phyloP scores from a whole-genome alignment of 2,329 filamentous ascomycete genomes.

The Lasiodiplodia gonubiensis region DNA sequence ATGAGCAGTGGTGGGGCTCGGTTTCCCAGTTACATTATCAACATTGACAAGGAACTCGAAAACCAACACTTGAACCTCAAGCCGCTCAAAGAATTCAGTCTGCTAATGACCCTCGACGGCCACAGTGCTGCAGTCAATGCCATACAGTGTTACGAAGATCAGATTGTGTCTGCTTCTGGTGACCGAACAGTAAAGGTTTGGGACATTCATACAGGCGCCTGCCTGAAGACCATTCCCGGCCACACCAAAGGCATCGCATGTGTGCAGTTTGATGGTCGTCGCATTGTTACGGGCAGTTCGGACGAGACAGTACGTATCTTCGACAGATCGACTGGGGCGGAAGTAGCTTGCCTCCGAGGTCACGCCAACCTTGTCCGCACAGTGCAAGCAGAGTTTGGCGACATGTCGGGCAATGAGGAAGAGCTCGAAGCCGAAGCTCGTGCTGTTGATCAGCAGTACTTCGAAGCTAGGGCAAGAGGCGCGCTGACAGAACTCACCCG shows the following conservation, averaged over 20 bases:
- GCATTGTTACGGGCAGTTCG: constrained; percentile 94
- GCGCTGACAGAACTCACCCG: constrained; percentile 43
- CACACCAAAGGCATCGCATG: constrained; percentile 97
- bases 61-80: constrained; percentile 53
- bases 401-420: constrained; percentile 78
- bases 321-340: constrained; percentile 81
- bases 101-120: constrained; percentile 80
- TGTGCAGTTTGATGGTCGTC: constrained; percentile 91
- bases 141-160: constrained; percentile 83
- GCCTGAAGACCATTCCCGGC: constrained; percentile 78
- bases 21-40: constrained; percentile 62
- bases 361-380: constrained; percentile 89
- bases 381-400: constrained; percentile 92
- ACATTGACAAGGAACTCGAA: constrained; percentile 50
- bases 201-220: constrained; percentile 82
- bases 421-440: constrained; percentile 76
- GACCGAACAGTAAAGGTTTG: constrained; percentile 94
- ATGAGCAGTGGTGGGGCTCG: constrained; percentile 48
- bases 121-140: constrained; percentile 94
- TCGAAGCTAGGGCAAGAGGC: constrained; percentile 60
- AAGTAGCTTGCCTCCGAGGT: constrained; percentile 84
- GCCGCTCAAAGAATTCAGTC: constrained; percentile 69
- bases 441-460: constrained; percentile 75
- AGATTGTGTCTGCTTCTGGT: constrained; percentile 93
- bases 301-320: constrained; percentile 97